Conservation (phyloP, 768 basidiomycete species). For the Termitomyces sp. region DNA sequence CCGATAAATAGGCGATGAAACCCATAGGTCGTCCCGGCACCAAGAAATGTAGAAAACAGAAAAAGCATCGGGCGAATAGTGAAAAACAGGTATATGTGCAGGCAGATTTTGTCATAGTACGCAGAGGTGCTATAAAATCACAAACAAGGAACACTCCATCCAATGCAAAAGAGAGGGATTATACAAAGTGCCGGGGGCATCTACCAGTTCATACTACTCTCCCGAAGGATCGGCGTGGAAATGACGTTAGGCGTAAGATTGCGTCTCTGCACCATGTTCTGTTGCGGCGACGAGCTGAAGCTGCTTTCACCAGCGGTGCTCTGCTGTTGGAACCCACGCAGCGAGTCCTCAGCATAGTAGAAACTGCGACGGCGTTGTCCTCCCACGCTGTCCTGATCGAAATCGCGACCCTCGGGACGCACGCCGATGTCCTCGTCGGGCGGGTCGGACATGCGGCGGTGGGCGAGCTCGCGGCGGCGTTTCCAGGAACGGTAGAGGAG, state of each 20-base stretch:
- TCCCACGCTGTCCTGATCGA: constrained; percentile 74
- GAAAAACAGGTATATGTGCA: constrained; percentile 12
- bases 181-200: background rate
- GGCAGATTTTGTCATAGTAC: constrained; percentile 4
- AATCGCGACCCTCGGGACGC: constrained; percentile 64
- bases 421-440: constrained; percentile 36
- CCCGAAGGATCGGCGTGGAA: constrained; percentile 71
- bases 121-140: background rate
- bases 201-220: constrained; percentile 87
- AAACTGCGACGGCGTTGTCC: constrained; percentile 73
- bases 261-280: constrained; percentile 42
- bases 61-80: background rate
- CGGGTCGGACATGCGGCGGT: constrained; percentile 67
- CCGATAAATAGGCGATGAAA: constrained; percentile 10
- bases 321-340: constrained; percentile 55
- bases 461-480: constrained; percentile 63
- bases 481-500: constrained; percentile 69
- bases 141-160: background rate
- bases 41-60: constrained; percentile 11
- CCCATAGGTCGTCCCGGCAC: constrained; percentile 9
- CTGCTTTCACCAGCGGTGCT: constrained; percentile 11
- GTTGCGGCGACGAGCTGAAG: background rate
- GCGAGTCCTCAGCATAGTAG: constrained; percentile 84
- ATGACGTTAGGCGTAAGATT: constrained; percentile 60
- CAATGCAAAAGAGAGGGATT: background rate